Conservation (phyloP, 192 early-diverging fungal species). For the Oehlia diaphana region DNA sequence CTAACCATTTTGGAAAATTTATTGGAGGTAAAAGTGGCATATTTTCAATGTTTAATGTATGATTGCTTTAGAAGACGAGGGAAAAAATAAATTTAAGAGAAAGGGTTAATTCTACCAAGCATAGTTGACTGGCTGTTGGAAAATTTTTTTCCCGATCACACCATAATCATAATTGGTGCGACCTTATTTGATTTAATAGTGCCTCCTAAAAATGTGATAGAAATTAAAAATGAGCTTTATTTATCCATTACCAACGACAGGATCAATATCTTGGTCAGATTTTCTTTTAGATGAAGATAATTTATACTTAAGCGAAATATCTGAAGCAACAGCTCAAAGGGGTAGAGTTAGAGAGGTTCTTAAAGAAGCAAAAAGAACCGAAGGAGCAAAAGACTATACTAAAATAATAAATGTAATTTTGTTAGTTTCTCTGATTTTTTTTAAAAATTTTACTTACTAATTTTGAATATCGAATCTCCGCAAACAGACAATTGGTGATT, state of each 20-base stretch:
- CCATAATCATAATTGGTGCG: too few species aligned
- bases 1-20: conserved; percentile 90
- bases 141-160: too few species aligned
- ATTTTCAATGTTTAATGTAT: neutral
- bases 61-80: neutral
- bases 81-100: too few species aligned
- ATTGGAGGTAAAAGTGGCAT: conserved; percentile 70
- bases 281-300: conserved; percentile 43
- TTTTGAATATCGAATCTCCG: neutral
- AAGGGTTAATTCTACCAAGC: too few species aligned
- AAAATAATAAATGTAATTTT: conserved; percentile 41
- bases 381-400: conserved; percentile 47
- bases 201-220: neutral
- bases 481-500: conserved; percentile 46
- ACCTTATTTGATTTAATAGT: too few species aligned
- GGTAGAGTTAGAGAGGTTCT: conserved; percentile 52
- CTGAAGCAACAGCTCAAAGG: conserved; percentile 59
- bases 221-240: conserved; percentile 46
- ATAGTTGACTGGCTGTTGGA: too few species aligned
- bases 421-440: neutral
- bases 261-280: conserved; percentile 54
- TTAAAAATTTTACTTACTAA: neutral
- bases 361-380: conserved; percentile 50
- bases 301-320: conserved; percentile 46
- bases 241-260: conserved; percentile 58